Evolutionary conservation across 2,329 filamentous ascomycete species (phyloP).

Genomic region (Akanthomyces lecanii): DNA sequence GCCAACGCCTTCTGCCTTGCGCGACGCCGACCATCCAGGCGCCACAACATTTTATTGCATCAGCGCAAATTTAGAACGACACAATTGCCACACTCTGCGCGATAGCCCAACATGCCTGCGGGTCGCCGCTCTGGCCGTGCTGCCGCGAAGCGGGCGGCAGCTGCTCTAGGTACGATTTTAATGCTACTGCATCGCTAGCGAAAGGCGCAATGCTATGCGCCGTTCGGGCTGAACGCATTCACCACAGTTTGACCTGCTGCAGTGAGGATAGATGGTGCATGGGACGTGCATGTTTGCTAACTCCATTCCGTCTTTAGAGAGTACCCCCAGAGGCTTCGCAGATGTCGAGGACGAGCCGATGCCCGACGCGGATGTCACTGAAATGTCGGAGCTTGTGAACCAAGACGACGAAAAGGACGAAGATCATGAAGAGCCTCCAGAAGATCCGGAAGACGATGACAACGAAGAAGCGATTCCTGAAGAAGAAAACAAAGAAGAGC

Average conservation of each 20-base stretch:
- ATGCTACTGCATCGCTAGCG: conserved; percentile 7
- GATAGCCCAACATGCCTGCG: conserved; percentile 19
- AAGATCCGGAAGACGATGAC: conserved; percentile 36
- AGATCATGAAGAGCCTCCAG: conserved; percentile 33
- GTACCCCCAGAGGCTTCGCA: conserved; percentile 39
- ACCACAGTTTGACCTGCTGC: background rate
- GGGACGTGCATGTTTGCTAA: background rate
- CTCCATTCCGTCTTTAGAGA: conserved; percentile 30
- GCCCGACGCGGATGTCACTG: conserved; percentile 29
- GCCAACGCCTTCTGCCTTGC: background rate
- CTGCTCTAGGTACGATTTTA: conserved; percentile 45
- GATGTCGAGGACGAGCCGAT: conserved; percentile 39
- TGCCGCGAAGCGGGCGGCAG: conserved; percentile 50
- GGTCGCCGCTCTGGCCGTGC: conserved; percentile 50
- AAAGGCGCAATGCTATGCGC: conserved; percentile 2
- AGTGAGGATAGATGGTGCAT: background rate
- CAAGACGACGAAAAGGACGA: conserved; percentile 45
- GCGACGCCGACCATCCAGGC: conserved; percentile 2
- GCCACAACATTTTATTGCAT: background rate
- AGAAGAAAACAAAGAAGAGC: conserved; percentile 35
- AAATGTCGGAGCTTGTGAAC: conserved; percentile 25
- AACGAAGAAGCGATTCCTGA: conserved; percentile 35
- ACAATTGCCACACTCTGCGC: background rate
- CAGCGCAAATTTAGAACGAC: background rate
- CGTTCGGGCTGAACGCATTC: background rate